Conservation (phyloP, 1,139 yeast genomes). For the Neolecta irregularis region DNA sequence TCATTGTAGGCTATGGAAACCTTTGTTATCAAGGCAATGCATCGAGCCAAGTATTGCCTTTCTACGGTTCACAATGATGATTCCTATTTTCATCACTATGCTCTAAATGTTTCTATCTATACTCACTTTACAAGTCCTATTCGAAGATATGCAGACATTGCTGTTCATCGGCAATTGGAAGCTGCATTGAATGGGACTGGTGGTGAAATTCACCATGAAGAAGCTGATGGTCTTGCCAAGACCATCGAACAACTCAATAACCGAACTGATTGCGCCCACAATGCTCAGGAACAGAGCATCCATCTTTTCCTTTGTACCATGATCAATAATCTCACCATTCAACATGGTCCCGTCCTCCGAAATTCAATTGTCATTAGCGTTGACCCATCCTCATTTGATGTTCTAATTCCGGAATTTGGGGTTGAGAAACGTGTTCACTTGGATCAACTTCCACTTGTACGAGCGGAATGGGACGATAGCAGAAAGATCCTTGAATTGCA, state of each 20-base stretch:
- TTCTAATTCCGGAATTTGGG: constrained; percentile 85
- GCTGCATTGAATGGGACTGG: constrained; percentile 35
- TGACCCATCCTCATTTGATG: constrained; percentile 91
- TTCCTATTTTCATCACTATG: constrained; percentile 53
- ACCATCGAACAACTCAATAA: constrained; percentile 86
- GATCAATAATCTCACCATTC: constrained; percentile 59
- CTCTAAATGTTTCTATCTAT: constrained; percentile 67
- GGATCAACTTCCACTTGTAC: constrained; percentile 80
- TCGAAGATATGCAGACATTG: constrained; percentile 78
- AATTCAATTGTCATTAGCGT: constrained; percentile 85
- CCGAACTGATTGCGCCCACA: constrained; percentile 84
- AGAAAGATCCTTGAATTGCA: constrained; percentile 59
- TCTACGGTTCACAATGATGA: constrained; percentile 80
- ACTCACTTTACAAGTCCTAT: constrained; percentile 91
- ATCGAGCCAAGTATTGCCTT: constrained; percentile 71
- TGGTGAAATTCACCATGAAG: constrained; percentile 27
- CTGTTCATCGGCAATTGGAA: constrained; percentile 85
- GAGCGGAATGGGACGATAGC: constrained; percentile 74
- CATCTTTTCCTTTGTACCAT: constrained; percentile 75
- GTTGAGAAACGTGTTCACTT: constrained; percentile 96
- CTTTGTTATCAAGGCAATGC: constrained; percentile 63
- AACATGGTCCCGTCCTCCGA: constrained; percentile 55
- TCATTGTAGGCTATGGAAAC: constrained; percentile 59
- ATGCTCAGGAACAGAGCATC: constrained; percentile 88
- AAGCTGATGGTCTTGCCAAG: constrained; percentile 58